These are phyloP conservation scores for Penicillium parvum DNA, from an alignment of 495 filamentous ascomycete species.

Conservation along the genomic window DNA sequence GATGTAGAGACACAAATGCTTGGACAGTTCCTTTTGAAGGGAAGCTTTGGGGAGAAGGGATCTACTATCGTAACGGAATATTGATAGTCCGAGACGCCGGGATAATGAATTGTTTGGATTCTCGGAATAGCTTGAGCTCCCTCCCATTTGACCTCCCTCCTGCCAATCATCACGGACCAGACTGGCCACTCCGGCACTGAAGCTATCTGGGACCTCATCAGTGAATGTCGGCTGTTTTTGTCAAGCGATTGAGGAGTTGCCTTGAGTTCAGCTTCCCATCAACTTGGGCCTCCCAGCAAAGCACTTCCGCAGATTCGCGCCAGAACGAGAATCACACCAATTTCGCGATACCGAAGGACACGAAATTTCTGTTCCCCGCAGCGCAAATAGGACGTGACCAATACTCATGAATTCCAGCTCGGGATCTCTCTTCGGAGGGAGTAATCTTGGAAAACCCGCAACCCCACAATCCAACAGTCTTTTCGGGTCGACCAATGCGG, in stretches of 20 bases:
- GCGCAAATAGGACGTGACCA: too few species aligned
- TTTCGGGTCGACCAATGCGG: constrained; percentile 33
- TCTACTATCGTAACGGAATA: too few species aligned
- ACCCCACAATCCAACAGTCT: constrained; percentile 23
- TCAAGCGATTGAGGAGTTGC: too few species aligned
- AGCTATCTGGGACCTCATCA: not conserved
- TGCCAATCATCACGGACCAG: too few species aligned
- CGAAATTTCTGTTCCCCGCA: not conserved
- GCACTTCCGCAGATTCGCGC: too few species aligned
- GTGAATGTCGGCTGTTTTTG: too few species aligned
- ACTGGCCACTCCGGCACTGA: not conserved
- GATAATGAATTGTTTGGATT: constrained; percentile 18
- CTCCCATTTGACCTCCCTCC: too few species aligned
- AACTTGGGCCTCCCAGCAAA: too few species aligned
- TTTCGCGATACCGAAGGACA: not conserved
- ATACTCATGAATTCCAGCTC: constrained; percentile 28
- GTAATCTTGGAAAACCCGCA: constrained; percentile 28
- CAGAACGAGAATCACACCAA: not conserved
- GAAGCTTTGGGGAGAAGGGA: too few species aligned
- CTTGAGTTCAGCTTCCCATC: too few species aligned
- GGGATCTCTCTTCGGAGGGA: constrained; percentile 35
- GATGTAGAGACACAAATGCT: too few species aligned
- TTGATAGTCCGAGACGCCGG: constrained; percentile 18
- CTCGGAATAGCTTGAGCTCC: constrained; percentile 11
- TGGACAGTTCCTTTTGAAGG: too few species aligned